Conservation (phyloP, 768 basidiomycete species). For the Dioszegia aurantiaca region DNA sequence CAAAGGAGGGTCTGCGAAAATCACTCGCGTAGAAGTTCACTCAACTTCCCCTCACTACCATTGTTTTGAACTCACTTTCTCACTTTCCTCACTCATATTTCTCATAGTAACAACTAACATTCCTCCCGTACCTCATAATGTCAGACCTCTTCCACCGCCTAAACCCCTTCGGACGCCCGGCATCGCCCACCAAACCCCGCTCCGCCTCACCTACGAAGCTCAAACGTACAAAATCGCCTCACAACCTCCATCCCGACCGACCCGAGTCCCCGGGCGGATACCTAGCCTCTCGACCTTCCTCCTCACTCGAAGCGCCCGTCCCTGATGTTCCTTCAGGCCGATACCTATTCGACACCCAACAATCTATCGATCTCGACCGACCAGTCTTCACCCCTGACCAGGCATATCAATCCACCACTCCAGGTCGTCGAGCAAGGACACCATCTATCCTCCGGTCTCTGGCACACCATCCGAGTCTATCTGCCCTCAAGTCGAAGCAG, state of each 20-base stretch:
- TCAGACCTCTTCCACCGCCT: conserved; percentile 15
- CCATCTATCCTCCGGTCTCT: conserved; percentile 27
- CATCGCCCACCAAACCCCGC: conserved; percentile 4
- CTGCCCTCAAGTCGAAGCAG: conserved; percentile 30
- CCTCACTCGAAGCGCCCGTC: conserved; percentile 8
- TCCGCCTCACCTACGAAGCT: not conserved
- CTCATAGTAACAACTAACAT: not conserved
- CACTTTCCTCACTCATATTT: not conserved
- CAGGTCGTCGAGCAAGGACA: conserved; percentile 7
- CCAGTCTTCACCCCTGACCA: conserved; percentile 9
- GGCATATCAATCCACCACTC: conserved; percentile 5
- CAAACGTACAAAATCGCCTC: conserved; percentile 10
- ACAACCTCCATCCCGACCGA: conserved; percentile 1
- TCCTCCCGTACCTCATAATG: conserved; percentile 4
- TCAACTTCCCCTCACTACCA: conserved; percentile 5
- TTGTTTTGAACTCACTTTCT: not conserved
- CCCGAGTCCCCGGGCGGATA: not conserved
- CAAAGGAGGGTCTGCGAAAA: too few relatives aligned
- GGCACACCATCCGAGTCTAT: conserved; percentile 40
- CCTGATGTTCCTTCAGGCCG: conserved; percentile 7
- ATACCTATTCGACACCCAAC: conserved; percentile 13
- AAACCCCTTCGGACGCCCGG: conserved; percentile 9
- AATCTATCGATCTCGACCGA: conserved; percentile 10
- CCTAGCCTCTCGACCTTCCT: conserved; percentile 2
- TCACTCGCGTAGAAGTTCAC: conserved; percentile 13